Conservation (phyloP, 1,284 basidiomycete species). For the Austroboletus sp. region DNA sequence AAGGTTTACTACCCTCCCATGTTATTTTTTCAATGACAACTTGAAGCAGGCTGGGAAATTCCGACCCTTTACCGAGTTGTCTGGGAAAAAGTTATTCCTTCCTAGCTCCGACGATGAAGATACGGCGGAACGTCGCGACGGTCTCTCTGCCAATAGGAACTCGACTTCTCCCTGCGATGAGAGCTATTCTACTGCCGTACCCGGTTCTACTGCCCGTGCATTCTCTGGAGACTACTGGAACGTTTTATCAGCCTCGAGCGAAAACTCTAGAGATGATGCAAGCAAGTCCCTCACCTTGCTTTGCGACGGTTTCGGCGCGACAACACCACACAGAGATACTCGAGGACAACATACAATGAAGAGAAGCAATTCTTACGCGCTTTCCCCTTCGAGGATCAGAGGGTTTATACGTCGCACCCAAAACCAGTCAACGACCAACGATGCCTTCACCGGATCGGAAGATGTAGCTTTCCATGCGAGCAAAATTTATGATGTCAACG, state of each 20-base stretch:
- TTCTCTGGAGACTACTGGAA: constrained; percentile 24
- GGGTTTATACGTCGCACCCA: constrained; percentile 16
- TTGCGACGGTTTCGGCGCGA: neutral
- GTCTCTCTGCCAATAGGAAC: neutral
- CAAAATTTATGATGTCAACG: neutral
- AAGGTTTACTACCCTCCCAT: constrained; percentile 17
- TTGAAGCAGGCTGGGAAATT: constrained; percentile 1
- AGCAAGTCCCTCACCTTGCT: neutral
- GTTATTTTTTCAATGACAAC: constrained; percentile 3
- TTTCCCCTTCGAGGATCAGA: constrained; percentile 27
- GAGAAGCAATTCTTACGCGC: constrained; percentile 10
- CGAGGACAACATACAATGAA: neutral
- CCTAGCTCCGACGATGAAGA: constrained; percentile 15
- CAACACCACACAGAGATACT: neutral
- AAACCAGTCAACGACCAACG: neutral
- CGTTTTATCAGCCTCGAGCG: constrained; percentile 13
- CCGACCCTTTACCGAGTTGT: constrained; percentile 2
- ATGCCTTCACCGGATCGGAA: neutral
- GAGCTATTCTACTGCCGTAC: constrained; percentile 30
- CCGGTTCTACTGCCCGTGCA: constrained; percentile 2
- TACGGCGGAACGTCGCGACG: neutral
- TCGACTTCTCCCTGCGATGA: constrained; percentile 18
- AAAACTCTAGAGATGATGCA: constrained; percentile 7
- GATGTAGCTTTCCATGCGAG: neutral
- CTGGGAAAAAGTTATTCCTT: constrained; percentile 18